Conservation (phyloP, 2,329 filamentous ascomycete species). For the Dactylellina leptospora region DNA sequence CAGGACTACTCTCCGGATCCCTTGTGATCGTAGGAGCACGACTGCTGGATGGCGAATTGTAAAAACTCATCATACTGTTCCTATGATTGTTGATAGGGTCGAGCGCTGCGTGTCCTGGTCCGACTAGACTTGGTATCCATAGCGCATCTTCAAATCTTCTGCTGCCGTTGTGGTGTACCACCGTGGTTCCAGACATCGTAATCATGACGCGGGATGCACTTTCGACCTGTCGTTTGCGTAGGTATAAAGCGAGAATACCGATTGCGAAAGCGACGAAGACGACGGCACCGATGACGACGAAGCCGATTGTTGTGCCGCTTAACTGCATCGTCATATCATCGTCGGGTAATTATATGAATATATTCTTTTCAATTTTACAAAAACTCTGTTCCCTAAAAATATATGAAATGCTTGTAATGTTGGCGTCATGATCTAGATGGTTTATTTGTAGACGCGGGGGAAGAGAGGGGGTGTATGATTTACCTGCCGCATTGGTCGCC, state of each 20-base stretch:
- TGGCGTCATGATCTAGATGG: background rate
- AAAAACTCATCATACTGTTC: background rate
- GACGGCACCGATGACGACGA: constrained; percentile 32
- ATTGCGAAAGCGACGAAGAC: constrained; percentile 13
- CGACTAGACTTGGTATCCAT: constrained; percentile 17
- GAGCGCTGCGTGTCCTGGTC: background rate
- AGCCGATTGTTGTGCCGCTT: constrained; percentile 18
- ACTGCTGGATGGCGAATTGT: background rate
- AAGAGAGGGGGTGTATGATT: background rate
- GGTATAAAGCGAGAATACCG: constrained; percentile 14
- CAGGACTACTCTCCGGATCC: background rate
- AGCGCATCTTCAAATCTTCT: constrained; percentile 10
- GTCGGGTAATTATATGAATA: constrained; percentile 1
- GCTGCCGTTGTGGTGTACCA: constrained; percentile 20
- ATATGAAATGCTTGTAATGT: background rate
- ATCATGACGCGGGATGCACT: constrained; percentile 29
- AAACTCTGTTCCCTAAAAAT: background rate
- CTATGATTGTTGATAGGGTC: background rate
- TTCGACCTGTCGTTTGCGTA: constrained; percentile 8
- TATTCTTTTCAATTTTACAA: background rate
- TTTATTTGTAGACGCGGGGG: background rate
- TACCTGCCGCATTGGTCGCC: constrained; percentile 21
- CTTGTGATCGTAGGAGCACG: background rate
- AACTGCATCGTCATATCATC: constrained; percentile 14
- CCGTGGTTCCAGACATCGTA: constrained; percentile 40